These are phyloP conservation scores for Borovskyia barvae DNA, from an alignment of 208 protist species.

Conservation along the genomic window DNA sequence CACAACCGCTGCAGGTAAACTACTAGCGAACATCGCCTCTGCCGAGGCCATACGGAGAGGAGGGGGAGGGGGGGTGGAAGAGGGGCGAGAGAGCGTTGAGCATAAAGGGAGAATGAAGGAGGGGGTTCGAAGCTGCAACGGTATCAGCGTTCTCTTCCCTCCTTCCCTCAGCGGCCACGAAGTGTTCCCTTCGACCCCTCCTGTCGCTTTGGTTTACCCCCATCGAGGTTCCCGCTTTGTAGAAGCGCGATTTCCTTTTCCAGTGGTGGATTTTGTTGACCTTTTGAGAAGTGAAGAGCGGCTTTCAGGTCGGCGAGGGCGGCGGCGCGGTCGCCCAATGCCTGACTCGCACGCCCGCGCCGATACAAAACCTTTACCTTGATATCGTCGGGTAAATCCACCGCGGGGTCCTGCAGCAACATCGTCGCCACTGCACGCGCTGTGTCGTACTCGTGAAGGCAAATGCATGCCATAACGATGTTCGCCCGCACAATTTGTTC, in stretches of 20 bases:
- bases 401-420: constrained; percentile 60
- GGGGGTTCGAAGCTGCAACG: constrained; percentile 1
- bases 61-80: no score
- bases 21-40: no score
- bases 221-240: no score
- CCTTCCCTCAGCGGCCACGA: no score
- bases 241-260: constrained; percentile 55
- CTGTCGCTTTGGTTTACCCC: no score
- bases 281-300: constrained; percentile 60
- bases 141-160: no score
- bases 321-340: constrained; percentile 44
- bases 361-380: constrained; percentile 84
- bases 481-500: constrained; percentile 71
- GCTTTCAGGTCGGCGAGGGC: constrained; percentile 73
- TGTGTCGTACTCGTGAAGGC: constrained; percentile 63
- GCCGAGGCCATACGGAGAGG: no score
- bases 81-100: not conserved
- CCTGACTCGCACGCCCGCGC: constrained; percentile 66
- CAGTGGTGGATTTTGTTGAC: constrained; percentile 33
- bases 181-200: no score
- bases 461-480: constrained; percentile 64
- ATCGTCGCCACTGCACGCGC: constrained; percentile 71
- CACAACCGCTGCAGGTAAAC: no score
- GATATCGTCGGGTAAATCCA: constrained; percentile 31
- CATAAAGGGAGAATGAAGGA: not conserved